Percentiles rank a stretch among this genome's conserved stretches.
phyloP scores from a whole-genome alignment of 345 rosid genomes.

The Gossypium longicalyx region DNA sequence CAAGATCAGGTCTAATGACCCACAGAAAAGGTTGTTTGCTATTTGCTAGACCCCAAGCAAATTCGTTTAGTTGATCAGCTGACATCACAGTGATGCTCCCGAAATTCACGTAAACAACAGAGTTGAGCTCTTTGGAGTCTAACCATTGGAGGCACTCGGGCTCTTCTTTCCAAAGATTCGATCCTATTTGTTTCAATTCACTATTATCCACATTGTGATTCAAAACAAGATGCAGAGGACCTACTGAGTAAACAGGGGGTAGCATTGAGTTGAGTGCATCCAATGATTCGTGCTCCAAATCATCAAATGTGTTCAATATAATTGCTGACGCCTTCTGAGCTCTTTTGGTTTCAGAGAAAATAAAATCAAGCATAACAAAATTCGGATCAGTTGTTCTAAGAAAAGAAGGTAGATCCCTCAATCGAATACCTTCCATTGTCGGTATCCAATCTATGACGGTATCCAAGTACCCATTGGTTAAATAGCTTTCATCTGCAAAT shows the following conservation, averaged over 20 bases:
- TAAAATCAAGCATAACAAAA: constrained; percentile 22
- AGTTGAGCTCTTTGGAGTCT: constrained; percentile 34
- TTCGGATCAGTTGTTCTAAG: constrained; percentile 37
- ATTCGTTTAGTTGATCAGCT: constrained; percentile 38
- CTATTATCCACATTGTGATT: constrained; percentile 17
- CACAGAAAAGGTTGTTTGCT: constrained; percentile 49
- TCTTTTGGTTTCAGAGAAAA: constrained; percentile 17
- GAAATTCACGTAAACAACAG: constrained; percentile 56
- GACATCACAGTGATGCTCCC: constrained; percentile 59
- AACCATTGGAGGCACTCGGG: constrained; percentile 47
- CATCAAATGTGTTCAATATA: constrained; percentile 44
- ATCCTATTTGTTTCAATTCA: constrained; percentile 25
- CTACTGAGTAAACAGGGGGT: constrained; percentile 42
- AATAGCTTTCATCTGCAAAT: constrained; percentile 38
- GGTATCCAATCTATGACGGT: constrained; percentile 47
- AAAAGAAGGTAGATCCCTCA: constrained; percentile 45
- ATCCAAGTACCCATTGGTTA: constrained; percentile 45
- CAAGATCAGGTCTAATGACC: constrained; percentile 58
- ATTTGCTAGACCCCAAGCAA: constrained; percentile 65
- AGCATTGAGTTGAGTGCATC: constrained; percentile 27
- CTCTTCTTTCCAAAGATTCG: constrained; percentile 59
- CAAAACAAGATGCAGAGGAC: constrained; percentile 37
- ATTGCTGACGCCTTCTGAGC: constrained; percentile 40
- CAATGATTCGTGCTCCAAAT: constrained; percentile 34
- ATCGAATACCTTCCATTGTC: constrained; percentile 32